Evolutionary conservation across 345 rosid species (phyloP), one percentile per base, ranked within the genome.

Genomic region (Firmiana major): DNA sequence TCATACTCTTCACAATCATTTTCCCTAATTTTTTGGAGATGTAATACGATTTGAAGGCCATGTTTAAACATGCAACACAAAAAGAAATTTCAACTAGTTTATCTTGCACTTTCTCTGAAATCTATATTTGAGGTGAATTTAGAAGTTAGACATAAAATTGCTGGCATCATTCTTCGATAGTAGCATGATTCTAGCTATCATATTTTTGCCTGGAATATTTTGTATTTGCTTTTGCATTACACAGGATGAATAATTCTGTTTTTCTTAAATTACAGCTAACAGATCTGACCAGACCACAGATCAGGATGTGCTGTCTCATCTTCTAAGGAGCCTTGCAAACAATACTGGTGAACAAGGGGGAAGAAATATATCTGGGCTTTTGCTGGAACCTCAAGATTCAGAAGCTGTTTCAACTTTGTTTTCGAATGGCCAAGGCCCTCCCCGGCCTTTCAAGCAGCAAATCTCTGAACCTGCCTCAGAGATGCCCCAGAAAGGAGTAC

Each of bases 301-400:
- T 88, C 94, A 89, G 80, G 94, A 92, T 86, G 80, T 97, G 75
- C 84, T 92, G 73, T 80, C 98, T 71, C 93, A 92, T 85, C 90
- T 92, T 83, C 80, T 97, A 51, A 89, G 87, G 88, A 89, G 98
- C 87, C 91, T 97, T 80, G 90, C 89, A 34, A 84, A 84, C 79
- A 83, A 84, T 63, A 75, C 84, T 73, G 85, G 86, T 73, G 95
- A 88, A 82, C 86, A 85, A 48, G 83, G 82, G 62, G 92, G 90
- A 84, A 90, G 83, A 83, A 91, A 85, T 81, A 71, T 85, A 59
- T 78, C 92, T 55, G 90, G 91, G 36, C 90, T 88, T 55, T 83
- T 93, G 81, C 94, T 88, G 75, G 92, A 88, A 75, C 85, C 90
- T 77, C 92, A 82, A 79, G 84, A 88, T 79, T 83, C 90, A n/a